Evolutionary conservation across 768 basidiomycete species (phyloP), one percentile per base, ranked within the genome.

Genomic region (Rhizopogon sp.): DNA sequence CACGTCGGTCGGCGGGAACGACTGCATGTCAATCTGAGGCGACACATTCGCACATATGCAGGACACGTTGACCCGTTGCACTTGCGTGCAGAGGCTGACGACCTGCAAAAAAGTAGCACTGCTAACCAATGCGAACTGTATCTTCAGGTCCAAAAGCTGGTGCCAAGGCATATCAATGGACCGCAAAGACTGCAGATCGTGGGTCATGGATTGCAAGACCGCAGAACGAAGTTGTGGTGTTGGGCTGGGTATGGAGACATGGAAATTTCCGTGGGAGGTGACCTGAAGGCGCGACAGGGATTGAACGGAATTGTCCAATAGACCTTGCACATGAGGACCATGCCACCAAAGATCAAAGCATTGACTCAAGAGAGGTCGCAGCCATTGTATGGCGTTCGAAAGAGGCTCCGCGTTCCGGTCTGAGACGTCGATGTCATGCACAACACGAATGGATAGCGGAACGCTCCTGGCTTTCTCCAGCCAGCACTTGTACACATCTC

Each of bases 331-430:
- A 31, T 58, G 60, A 9, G 69, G 61, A 0, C 68, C 68, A n/a
- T 70, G 60, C 68, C 65, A 70, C 68, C 70, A 70, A 17, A 70
- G 56, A 45, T 71, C 68, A 7, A 33, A 35, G 43, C 62, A 70
- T 5, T 51, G 61, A n/a, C 43, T 8, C 33, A 70, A 43, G 42
- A 67, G 40, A 2, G 56, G 66, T 6, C 52, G 60, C 13, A 70
- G 60, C 67, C 68, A 70, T 33, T 35, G 50, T 7, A 59, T 43
- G 3, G 57, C 39, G 16, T 57, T 52, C 2, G 58, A 50, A 11
- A 58, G 17, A 2, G 52, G 28, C 3, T 45, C 13, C 0, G 37
- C n/a, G 22, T 66, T 56, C 6, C 55, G 29, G 25, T 25, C 25
- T 25, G 25, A 25, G 25, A 25, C 3, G 25, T 59, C 55, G 14